Percentiles rank a stretch among this genome's conserved stretches.
These are phyloP conservation scores for Hypoxylon rickii DNA, from an alignment of 495 filamentous ascomycete genomes.

Conservation along the genomic window DNA sequence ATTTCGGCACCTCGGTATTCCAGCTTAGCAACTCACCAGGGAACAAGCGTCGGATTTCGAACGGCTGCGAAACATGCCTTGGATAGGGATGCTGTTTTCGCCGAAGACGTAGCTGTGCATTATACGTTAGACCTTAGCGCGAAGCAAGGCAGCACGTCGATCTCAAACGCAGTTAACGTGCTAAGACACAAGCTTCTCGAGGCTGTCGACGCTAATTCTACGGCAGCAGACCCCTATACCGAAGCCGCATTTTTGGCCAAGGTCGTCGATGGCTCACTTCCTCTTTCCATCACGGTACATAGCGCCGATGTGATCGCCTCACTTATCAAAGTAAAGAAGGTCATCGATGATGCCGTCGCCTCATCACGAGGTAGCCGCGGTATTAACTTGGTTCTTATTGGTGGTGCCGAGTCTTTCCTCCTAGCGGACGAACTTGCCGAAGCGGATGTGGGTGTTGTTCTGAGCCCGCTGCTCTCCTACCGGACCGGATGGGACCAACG, in stretches of 20 bases:
- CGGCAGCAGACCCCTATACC: conserved; percentile 40
- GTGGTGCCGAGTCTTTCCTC: conserved; percentile 55
- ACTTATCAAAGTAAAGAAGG: conserved; percentile 44
- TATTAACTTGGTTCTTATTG: conserved; percentile 49
- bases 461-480: conserved; percentile 51
- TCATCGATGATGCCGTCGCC: conserved; percentile 38
- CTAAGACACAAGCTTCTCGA: conserved; percentile 50
- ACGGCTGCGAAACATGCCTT: conserved; percentile 43
- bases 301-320: conserved; percentile 52
- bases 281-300: conserved; percentile 49
- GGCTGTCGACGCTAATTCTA: conserved; percentile 36
- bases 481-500: conserved; percentile 52
- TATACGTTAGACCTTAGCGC: conserved; percentile 45
- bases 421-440: conserved; percentile 53
- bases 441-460: conserved; percentile 52
- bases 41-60: conserved; percentile 52
- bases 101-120: conserved; percentile 48
- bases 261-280: conserved; percentile 44
- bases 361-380: conserved; percentile 19
- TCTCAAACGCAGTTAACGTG: conserved; percentile 45
- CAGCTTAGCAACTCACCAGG: conserved; percentile 44
- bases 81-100: conserved; percentile 44
- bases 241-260: conserved; percentile 45
- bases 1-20: conserved; percentile 49
- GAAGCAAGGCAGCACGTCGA: conserved; percentile 45